Conservation (phyloP, 768 basidiomycete genomes). For the Lyophyllum decastes region DNA sequence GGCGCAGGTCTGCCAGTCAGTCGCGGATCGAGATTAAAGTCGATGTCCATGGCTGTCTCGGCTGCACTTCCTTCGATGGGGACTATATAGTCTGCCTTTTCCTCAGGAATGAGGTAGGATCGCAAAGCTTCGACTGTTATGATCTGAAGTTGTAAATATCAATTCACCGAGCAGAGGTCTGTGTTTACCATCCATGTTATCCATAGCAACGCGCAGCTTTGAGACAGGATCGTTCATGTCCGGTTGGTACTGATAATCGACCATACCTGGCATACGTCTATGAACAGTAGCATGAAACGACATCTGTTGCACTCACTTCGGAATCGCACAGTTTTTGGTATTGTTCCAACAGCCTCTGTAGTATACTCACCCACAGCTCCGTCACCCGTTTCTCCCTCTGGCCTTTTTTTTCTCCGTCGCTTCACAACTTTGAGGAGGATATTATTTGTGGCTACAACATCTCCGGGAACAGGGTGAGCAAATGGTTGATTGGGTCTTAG, state of each 20-base stretch:
- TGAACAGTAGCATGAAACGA: not conserved
- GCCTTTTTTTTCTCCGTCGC: conserved; percentile 53
- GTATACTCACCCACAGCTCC: conserved; percentile 67
- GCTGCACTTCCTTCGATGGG: conserved; percentile 23
- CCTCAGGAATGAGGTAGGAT: conserved; percentile 67
- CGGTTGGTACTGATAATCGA: conserved; percentile 89
- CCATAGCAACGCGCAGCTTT: conserved; percentile 72
- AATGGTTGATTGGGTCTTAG: conserved; percentile 76
- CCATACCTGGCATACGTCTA: conserved; percentile 70
- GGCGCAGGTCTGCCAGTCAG: conserved; percentile 24
- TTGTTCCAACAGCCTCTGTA: conserved; percentile 68
- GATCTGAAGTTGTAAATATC: conserved; percentile 1
- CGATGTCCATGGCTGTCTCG: conserved; percentile 21
- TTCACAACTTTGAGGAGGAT: conserved; percentile 85
- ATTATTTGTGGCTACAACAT: conserved; percentile 75
- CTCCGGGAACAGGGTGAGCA: conserved; percentile 83
- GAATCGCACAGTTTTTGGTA: conserved; percentile 86
- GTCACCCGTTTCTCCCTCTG: conserved; percentile 25
- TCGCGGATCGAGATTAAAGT: conserved; percentile 57
- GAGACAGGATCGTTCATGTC: conserved; percentile 69
- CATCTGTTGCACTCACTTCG: conserved; percentile 60
- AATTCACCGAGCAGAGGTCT: not conserved
- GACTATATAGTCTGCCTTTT: conserved; percentile 63
- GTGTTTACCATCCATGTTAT: conserved; percentile 77
- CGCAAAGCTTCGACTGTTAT: conserved; percentile 70